Percentiles rank a stretch among this genome's conserved stretches.
phyloP scores from a whole-genome alignment of 2,329 filamentous ascomycete species.

The Myriosclerotinia scirpicola region DNA sequence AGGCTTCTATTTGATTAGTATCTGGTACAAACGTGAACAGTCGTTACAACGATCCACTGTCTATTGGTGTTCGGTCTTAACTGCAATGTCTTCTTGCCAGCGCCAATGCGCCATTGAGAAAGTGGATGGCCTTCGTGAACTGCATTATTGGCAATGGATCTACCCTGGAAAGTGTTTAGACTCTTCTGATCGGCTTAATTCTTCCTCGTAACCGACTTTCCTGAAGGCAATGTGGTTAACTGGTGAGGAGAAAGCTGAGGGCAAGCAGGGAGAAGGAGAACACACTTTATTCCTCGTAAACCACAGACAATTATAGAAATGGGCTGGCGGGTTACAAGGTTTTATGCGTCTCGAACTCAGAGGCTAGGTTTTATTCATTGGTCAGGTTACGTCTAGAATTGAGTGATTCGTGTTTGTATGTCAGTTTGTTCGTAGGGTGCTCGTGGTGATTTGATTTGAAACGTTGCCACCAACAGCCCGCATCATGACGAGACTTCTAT shows the following conservation, averaged over 20 bases:
- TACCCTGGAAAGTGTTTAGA: constrained; percentile 70
- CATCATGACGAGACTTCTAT: too few species aligned
- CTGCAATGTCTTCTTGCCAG: constrained; percentile 78
- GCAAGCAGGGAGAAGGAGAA: not conserved
- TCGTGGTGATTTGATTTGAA: too few species aligned
- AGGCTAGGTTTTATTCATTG: too few species aligned
- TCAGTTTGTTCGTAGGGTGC: too few species aligned
- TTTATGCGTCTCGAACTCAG: too few species aligned
- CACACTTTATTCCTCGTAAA: not conserved
- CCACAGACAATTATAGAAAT: not conserved
- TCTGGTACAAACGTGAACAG: constrained; percentile 84
- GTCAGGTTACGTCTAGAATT: too few species aligned
- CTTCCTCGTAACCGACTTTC: constrained; percentile 70
- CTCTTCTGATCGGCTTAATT: constrained; percentile 55
- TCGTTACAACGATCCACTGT: constrained; percentile 90
- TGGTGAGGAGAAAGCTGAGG: constrained; percentile 30
- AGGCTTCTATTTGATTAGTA: constrained; percentile 71
- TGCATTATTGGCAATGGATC: constrained; percentile 74
- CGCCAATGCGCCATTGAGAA: constrained; percentile 80
- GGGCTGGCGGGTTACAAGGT: too few species aligned
- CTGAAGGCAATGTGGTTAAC: constrained; percentile 69
- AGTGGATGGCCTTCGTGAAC: constrained; percentile 68
- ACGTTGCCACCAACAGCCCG: too few species aligned
- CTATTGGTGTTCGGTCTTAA: constrained; percentile 80
- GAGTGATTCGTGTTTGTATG: too few species aligned